phyloP scores from a whole-genome alignment of 768 basidiomycete species.

The Sarcomyxa edulis region DNA sequence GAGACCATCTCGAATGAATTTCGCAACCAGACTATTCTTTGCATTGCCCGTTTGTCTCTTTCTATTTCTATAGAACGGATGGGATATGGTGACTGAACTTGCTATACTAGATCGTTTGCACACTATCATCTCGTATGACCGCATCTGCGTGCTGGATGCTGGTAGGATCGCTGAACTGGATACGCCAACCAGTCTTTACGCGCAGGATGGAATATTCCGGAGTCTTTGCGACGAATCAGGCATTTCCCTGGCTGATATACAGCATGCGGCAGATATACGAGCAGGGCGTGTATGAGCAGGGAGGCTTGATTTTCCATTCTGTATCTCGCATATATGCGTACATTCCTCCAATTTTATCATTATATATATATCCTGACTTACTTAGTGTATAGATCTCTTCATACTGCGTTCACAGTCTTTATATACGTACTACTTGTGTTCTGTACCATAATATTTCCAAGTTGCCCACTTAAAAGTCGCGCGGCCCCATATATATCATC shows the following conservation, averaged over 20 bases:
- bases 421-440: too few species aligned
- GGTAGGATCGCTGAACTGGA: conserved; percentile 68
- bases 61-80: neutral
- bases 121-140: conserved; percentile 85
- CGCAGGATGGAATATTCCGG: conserved; percentile 37
- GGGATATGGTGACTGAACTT: conserved; percentile 2
- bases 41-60: conserved; percentile 72
- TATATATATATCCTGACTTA: too few species aligned
- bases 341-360: too few species aligned
- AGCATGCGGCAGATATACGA: too few species aligned
- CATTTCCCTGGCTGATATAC: conserved; percentile 39
- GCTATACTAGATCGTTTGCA: conserved; percentile 63
- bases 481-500: too few species aligned
- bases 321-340: too few species aligned
- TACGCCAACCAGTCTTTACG: conserved; percentile 43
- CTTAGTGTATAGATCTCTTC: too few species aligned
- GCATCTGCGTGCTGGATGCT: conserved; percentile 82
- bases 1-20: conserved; percentile 85
- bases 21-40: conserved; percentile 76
- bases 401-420: too few species aligned
- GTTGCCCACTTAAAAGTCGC: too few species aligned
- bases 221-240: conserved; percentile 43
- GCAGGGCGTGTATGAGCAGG: too few species aligned
- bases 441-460: too few species aligned
- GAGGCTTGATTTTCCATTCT: too few species aligned